Base-by-base conservation (phyloP, 345 rosid species). In the Combretum micranthum region DNA sequence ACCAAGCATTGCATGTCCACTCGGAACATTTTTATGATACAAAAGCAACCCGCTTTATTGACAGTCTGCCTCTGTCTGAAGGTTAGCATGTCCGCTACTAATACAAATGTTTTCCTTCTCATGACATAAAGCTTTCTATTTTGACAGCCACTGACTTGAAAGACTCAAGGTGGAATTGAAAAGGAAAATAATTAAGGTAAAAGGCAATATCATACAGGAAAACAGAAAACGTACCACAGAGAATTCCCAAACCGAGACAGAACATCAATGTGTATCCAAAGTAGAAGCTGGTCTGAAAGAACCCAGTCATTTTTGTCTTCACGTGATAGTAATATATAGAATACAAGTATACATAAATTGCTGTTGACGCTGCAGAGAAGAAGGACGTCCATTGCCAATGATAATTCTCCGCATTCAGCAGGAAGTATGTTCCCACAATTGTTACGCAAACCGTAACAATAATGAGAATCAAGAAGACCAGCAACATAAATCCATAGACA, bases 371-470 rank as follows among this genome's bases (percentile, higher is more conserved):
- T 57, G 97, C 97, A 32, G 97, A 86, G 76, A 84, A 81, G 68
- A 86, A 90, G 21, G 97, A 90, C 0, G 97, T 90, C 97, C 97
- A 90, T 66, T 90, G 97, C 97, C 97, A 90, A 74, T 90, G 95
- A 69, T 90, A 90, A 59, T 90, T 90, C 80, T 90, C 97, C 42
- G 97, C 97, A 67, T 90, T 90, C 55, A 90, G 85, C 66, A 90
- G 68, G 85, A 86, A 90, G 67, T 90, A 90, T 4, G 97, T 84
- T 20, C 97, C 97, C 73, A 84, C 97, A 1, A 90, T 86, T 63
- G 97, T 86, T 47, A 90, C 97, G 61, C 97, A 90, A 52, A 86
- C 85, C 17, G 97, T 84, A 52, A 90, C 97, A 20, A 90, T 84
- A 22, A 84, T 69, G 53, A 90, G 97, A 60, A 90, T 90, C 77